These are phyloP conservation scores for Ottelia alismoides DNA, from an alignment of 106 monocot species.

Conservation along the genomic window DNA sequence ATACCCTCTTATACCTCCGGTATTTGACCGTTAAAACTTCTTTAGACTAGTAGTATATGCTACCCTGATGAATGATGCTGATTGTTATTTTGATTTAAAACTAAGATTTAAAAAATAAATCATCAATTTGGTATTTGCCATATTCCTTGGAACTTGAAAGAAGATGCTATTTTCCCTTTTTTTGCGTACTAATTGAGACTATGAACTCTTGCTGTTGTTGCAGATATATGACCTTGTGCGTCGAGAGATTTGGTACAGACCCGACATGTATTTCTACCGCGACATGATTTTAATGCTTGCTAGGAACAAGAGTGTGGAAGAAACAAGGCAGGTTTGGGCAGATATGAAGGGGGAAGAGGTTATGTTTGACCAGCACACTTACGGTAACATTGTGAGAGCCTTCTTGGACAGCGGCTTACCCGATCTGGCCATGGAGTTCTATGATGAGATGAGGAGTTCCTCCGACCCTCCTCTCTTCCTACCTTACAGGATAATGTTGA, in stretches of 20 bases:
- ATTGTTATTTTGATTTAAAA: too few species aligned
- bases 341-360: slow-evolving; percentile 68
- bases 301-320: slow-evolving; percentile 60
- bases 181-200: too few species aligned
- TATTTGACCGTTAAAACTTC: too few species aligned
- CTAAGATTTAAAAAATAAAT: too few species aligned
- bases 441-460: slow-evolving; percentile 83
- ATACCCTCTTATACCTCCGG: too few species aligned
- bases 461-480: slow-evolving; percentile 71
- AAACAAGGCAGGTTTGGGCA: slow-evolving; percentile 57
- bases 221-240: slow-evolving; percentile 82
- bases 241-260: slow-evolving; percentile 94
- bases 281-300: slow-evolving; percentile 95
- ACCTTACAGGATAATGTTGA: slow-evolving; percentile 89
- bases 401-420: slow-evolving; percentile 60
- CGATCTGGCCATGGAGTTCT: slow-evolving; percentile 75
- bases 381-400: slow-evolving; percentile 85
- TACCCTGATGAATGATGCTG: too few species aligned
- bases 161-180: too few species aligned
- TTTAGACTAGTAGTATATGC: too few species aligned
- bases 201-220: too few species aligned
- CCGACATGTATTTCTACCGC: slow-evolving; percentile 96
- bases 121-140: too few species aligned
- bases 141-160: too few species aligned
- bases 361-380: slow-evolving; percentile 85